Conservation (phyloP, 306 rosid genomes). For the Cicer yamashitae region DNA sequence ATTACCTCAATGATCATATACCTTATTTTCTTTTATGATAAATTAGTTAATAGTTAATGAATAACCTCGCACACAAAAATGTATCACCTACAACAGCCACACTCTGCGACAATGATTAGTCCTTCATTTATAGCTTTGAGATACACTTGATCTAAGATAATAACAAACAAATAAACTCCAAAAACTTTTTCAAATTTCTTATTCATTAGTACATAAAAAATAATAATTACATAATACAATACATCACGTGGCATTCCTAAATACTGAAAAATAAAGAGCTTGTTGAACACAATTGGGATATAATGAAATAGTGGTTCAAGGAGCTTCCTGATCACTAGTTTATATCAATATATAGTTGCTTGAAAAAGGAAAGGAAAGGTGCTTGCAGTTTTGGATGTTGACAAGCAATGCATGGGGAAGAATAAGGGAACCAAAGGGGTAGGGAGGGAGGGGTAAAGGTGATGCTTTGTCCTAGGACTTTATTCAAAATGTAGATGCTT, state of each 20-base stretch:
- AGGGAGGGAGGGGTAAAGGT: constrained; percentile 50
- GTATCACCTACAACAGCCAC: background rate
- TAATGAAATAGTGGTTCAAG: constrained; percentile 37
- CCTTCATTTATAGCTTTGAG: background rate
- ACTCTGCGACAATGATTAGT: background rate
- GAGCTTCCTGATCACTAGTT: constrained; percentile 48
- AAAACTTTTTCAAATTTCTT: constrained; percentile 1
- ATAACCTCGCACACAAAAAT: background rate
- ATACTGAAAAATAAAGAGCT: constrained; percentile 42
- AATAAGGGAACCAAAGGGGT: constrained; percentile 46
- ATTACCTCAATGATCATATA: constrained; percentile 29
- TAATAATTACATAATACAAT: background rate
- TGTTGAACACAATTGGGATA: constrained; percentile 46
- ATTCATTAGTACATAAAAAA: background rate
- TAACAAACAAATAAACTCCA: background rate
- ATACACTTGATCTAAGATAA: background rate
- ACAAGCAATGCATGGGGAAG: constrained; percentile 48
- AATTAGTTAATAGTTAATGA: background rate
- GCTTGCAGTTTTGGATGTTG: constrained; percentile 49
- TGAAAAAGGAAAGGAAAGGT: constrained; percentile 46
- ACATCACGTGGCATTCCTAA: constrained; percentile 3
- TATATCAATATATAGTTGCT: constrained; percentile 36
- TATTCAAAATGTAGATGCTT: constrained; percentile 68
- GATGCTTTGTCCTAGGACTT: constrained; percentile 67
- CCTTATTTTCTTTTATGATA: constrained; percentile 21